These are phyloP conservation scores for Arthonia radiata DNA, from an alignment of 495 filamentous ascomycete species.

Conservation along the genomic window DNA sequence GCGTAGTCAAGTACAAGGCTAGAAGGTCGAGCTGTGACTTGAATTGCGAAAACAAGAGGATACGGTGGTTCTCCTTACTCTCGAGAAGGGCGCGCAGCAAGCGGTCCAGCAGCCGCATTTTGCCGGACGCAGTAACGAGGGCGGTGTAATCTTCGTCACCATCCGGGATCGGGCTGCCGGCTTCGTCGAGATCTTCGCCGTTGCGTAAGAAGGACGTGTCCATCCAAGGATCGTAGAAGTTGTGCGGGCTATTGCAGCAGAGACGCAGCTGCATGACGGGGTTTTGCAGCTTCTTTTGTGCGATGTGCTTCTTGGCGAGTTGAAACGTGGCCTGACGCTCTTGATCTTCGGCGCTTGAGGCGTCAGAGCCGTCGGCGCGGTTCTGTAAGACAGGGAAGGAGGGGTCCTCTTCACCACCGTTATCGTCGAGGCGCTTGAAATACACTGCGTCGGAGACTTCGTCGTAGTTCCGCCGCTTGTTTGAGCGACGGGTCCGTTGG, in stretches of 20 bases:
- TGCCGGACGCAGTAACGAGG: conserved; percentile 66
- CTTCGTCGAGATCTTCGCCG: conserved; percentile 15
- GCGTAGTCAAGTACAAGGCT: conserved; percentile 55
- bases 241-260: conserved; percentile 79
- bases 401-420: conserved; percentile 17
- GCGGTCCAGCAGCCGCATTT: conserved; percentile 83
- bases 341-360: conserved; percentile 1
- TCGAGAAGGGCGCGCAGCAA: conserved; percentile 53
- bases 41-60: conserved; percentile 93
- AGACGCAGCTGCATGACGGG: conserved; percentile 81
- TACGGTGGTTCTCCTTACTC: conserved; percentile 41
- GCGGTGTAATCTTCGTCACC: conserved; percentile 60
- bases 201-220: no score
- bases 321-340: conserved; percentile 2
- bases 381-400: background rate
- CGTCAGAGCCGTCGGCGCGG: conserved; percentile 2
- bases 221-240: conserved; percentile 80
- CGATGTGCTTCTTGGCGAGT: conserved; percentile 45
- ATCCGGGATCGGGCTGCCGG: conserved; percentile 16
- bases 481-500: conserved; percentile 17
- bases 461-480: conserved; percentile 37
- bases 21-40: conserved; percentile 81
- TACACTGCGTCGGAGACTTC: conserved; percentile 54
- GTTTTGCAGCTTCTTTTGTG: conserved; percentile 86
- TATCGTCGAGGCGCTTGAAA: conserved; percentile 27